phyloP scores from a whole-genome alignment of 2,329 filamentous ascomycete species.

The Trichoderma gracile region DNA sequence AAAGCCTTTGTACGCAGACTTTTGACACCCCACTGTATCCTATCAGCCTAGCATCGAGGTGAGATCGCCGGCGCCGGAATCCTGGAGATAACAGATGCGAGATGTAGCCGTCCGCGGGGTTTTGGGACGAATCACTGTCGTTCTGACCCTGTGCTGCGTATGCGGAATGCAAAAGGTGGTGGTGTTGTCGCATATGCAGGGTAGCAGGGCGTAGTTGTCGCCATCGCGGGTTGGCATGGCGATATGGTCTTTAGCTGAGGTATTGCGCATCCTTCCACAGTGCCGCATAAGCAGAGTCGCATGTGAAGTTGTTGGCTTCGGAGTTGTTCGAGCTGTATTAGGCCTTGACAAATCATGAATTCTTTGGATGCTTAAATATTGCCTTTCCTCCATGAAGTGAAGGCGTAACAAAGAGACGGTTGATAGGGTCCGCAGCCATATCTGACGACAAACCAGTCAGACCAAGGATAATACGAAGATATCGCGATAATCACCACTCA shows the following conservation, averaged over 20 bases:
- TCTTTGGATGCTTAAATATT: neutral
- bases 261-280: neutral
- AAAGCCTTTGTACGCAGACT: too few species aligned
- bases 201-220: constrained; percentile 15
- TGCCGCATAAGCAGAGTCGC: neutral
- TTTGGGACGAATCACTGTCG: neutral
- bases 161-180: too few species aligned
- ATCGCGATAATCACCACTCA: neutral
- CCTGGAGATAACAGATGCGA: neutral
- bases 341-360: neutral
- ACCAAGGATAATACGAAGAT: neutral
- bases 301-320: neutral
- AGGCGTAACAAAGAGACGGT: neutral
- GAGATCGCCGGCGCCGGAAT: neutral
- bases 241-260: neutral
- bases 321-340: neutral
- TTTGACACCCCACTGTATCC: neutral
- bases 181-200: too few species aligned
- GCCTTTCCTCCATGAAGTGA: neutral
- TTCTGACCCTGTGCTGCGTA: neutral
- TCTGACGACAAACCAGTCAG: too few species aligned
- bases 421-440: too few species aligned
- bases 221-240: constrained; percentile 18
- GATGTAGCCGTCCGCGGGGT: neutral
- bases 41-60: neutral